Evolutionary conservation across 2,329 filamentous ascomycete species (phyloP).

Genomic region (Sporothrix mexicana): DNA sequence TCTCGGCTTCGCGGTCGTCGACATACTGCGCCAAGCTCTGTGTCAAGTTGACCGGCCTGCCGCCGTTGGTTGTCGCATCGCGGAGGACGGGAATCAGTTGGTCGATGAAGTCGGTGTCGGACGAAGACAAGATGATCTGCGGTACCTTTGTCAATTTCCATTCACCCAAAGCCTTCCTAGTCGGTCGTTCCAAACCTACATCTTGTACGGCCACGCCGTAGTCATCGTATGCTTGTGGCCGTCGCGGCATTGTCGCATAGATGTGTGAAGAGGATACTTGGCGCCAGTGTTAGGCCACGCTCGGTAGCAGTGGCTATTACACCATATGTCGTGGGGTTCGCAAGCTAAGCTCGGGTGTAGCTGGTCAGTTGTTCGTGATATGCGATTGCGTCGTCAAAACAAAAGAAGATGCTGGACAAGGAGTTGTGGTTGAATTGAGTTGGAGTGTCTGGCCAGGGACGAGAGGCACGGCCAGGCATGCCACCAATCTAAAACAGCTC

Average conservation of each 20-base stretch:
- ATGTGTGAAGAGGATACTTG: background rate
- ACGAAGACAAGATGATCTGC: conserved; percentile 89
- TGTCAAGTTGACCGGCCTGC: conserved; percentile 73
- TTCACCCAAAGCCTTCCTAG: background rate
- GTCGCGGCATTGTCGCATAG: conserved; percentile 38
- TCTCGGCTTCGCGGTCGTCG: conserved; percentile 84
- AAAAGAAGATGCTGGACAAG: background rate
- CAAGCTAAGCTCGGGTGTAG: background rate
- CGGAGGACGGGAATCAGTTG: conserved; percentile 93
- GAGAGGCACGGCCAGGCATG: background rate
- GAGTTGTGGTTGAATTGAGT: background rate
- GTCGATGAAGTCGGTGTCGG: conserved; percentile 92
- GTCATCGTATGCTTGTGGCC: conserved; percentile 41
- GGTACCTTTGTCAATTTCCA: background rate
- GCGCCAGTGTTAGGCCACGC: conserved; percentile 20
- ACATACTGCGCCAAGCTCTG: conserved; percentile 82
- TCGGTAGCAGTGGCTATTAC: background rate
- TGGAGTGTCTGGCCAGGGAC: background rate
- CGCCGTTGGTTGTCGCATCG: conserved; percentile 79
- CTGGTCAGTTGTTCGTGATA: too few species aligned
- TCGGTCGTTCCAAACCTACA: conserved; percentile 30
- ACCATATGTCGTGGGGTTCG: conserved; percentile 1
- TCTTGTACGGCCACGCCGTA: conserved; percentile 42
- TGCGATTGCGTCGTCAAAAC: background rate
- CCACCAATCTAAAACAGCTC: conserved; percentile 32